Evolutionary conservation across 306 rosid species (phyloP).

Genomic region (Mimosa bimucronata): DNA sequence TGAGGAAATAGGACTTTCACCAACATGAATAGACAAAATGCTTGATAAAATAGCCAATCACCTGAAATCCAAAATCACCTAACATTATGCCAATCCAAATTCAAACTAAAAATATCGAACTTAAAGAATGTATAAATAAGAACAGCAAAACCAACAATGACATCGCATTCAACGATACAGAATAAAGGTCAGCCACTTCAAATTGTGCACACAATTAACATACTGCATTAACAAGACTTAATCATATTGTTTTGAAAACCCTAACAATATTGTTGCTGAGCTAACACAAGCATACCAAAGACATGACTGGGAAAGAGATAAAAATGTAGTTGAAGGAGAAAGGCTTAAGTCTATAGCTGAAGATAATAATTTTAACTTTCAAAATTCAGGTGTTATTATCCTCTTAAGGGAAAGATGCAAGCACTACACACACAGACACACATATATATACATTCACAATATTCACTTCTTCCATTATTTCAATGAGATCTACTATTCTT

Average conservation of each 20-base stretch:
- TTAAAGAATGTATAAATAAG: conserved; percentile 17
- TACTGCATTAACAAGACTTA: neutral
- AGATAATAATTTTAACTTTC: neutral
- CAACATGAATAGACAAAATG: no score
- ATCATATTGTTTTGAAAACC: conserved; percentile 5
- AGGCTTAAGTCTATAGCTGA: neutral
- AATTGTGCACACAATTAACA: neutral
- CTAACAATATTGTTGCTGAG: neutral
- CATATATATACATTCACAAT: no score
- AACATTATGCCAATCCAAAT: conserved; percentile 53
- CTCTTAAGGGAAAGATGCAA: no score
- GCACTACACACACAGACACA: no score
- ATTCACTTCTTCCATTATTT: no score
- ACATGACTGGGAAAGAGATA: neutral
- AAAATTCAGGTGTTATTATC: neutral
- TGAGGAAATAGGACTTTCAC: no score
- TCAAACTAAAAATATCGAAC: conserved; percentile 40
- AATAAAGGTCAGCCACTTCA: neutral
- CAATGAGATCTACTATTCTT: no score
- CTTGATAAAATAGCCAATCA: no score
- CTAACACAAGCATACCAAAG: neutral
- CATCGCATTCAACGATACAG: conserved; percentile 20
- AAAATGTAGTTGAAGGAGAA: neutral
- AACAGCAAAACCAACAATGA: conserved; percentile 17
- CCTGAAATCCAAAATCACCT: no score